Base-by-base conservation (phyloP, 495 filamentous ascomycete genomes). In the Aspergillus baeticus region DNA sequence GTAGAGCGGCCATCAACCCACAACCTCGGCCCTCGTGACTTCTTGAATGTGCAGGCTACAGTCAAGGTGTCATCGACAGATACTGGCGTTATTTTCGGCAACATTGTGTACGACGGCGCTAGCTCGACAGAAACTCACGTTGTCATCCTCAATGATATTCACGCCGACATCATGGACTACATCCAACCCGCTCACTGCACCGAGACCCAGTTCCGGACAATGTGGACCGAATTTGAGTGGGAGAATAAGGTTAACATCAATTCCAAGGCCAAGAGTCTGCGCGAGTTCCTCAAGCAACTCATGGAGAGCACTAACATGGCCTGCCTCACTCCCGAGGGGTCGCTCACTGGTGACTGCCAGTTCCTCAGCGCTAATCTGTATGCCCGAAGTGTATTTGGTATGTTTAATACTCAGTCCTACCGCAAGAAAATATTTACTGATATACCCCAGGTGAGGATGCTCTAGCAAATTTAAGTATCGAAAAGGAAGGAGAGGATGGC, bases 221-320 rank as follows among this genome's bases (percentile, higher is more conserved):
- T 99, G 95, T 99, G 95, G 95, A 98, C 95, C 31, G 95, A 99
- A 66, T 99, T 99, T 59, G 95, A 99, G 72, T 99, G 95, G 95
- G 95, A 99, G 80, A 99, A 99, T 79, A 99, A 99, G 83, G 94
- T 99, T 66, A 98, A 98, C 76, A 98, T 98, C 76, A 96, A 96
- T 72, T 92, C 89, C 60, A 96, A 97, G 78, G 92, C 91, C 60
- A 95, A 95, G 81, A 87, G 78, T 26, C 79, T 99, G 50, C 84
- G 95, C 43, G 92, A 95, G 10, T 99, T 98, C 83, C 77, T 99
- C 54, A 86, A 90, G 62, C 89, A 95, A 66, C 79, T 99, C 61
- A 97, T 97, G 95, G 90, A 91, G 41, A 92, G 86, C 69, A 99
- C 95, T 44, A 98, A 98, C 69, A 99, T 99, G 95, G 92, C 86